Evolutionary conservation across 2,329 filamentous ascomycete species (phyloP), one percentile per base, ranked within the genome.

Genomic region (Fonsecaea nubica): DNA sequence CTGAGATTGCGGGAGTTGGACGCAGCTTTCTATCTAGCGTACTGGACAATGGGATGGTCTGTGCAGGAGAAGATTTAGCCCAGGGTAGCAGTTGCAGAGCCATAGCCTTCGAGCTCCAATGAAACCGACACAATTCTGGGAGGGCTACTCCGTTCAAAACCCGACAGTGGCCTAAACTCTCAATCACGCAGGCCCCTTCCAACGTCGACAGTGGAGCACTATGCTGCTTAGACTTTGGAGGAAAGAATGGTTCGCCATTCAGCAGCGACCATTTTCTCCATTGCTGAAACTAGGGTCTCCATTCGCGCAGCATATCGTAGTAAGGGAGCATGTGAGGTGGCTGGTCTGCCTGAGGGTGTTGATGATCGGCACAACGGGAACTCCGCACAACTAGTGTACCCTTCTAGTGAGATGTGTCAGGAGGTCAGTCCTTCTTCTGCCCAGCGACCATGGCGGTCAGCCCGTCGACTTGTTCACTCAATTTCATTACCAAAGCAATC

Each of bases 381-480:
- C 25, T 30, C 42, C 36, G 32, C 38, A 9, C 15, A 45, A n/a
- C 58, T 42, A 56, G 15, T 21, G 50, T n/a, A 50, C 10, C 33
- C 40, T 32, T 33, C 7, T n/a, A 33, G 25, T 45, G 36, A 30
- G 33, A 25, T 21, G 21, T 52, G 21, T 21, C 13, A 52, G 45
- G 48, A 35, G 32, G 9, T 66, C 58, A 74, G 50, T 73, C 71
- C 57, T 67, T 68, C 35, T 68, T 62, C 58, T 73, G 71, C 40
- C 69, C 70, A 38, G 71, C 72, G 50, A 73, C 67, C 68, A 72
- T 70, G 18, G 72, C 71, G 8, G 71, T 71, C 62, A 74, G 65
- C 12, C 65, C 66, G 56, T 74, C 71, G 35, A 74, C 72, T 48
- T 74, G 71, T 25, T 63, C 64, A 62, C 68, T 70, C 59, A 74